These are phyloP conservation scores for Endothia cerciana DNA, from an alignment of 2,329 filamentous ascomycete species.

Conservation along the genomic window DNA sequence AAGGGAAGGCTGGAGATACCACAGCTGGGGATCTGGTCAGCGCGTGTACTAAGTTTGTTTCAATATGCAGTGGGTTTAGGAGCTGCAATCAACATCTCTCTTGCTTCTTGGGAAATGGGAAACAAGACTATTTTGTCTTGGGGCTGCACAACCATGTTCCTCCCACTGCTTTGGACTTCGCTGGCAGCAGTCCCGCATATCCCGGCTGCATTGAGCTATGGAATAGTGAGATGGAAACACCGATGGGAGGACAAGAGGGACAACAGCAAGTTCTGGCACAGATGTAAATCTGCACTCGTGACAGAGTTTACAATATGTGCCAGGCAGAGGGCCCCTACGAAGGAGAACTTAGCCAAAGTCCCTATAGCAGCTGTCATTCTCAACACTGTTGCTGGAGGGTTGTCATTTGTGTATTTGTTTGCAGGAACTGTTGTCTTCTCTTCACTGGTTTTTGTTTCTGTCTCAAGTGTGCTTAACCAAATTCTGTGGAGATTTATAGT, in stretches of 20 bases:
- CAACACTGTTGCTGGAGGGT: neutral
- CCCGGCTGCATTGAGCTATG: neutral
- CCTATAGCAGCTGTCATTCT: neutral
- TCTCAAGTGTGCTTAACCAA: neutral
- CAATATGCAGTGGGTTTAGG: neutral
- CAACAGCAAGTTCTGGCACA: neutral
- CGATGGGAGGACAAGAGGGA: neutral
- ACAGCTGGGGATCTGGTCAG: neutral
- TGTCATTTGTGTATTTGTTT: neutral
- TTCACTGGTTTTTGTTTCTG: conserved; percentile 3
- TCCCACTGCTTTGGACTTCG: conserved; percentile 1
- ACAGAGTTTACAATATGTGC: conserved; percentile 2
- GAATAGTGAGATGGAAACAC: neutral
- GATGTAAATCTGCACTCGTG: neutral
- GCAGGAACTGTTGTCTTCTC: conserved; percentile 5
- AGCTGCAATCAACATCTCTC: neutral
- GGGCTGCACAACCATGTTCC: neutral
- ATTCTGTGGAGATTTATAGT: conserved; percentile 8
- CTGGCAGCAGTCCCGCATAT: conserved; percentile 1
- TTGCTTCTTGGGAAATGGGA: conserved; percentile 8
- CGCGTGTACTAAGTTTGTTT: neutral
- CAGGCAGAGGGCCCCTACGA: neutral
- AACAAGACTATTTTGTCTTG: conserved; percentile 9
- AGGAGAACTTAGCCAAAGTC: neutral
- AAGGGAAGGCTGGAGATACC: neutral